Percentiles rank a stretch among this genome's conserved stretches.
Conservation (phyloP, 2,329 filamentous ascomycete species). For the Botrytis byssoidea region DNA sequence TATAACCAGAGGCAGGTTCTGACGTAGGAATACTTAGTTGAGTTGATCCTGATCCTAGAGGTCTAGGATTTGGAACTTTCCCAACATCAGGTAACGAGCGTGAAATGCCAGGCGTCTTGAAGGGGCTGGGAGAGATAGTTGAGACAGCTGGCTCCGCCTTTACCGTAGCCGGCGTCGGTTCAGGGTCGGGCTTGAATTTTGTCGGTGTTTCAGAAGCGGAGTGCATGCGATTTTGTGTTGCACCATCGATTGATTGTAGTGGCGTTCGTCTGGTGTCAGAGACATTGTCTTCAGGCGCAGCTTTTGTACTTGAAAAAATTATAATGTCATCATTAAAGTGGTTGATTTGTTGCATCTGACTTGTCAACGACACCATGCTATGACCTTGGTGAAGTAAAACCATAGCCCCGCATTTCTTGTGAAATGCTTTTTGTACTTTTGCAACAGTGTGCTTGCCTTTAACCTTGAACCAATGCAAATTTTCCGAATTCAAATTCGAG, state of each 20-base stretch:
- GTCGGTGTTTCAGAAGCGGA: no score
- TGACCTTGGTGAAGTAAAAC: constrained; percentile 10
- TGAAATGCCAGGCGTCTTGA: neutral
- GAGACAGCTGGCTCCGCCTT: neutral
- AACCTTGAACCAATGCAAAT: constrained; percentile 20
- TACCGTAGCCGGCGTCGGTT: no score
- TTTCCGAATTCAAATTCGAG: neutral
- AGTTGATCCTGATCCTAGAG: neutral
- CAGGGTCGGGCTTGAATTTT: neutral
- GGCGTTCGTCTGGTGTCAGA: neutral
- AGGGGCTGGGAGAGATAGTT: neutral
- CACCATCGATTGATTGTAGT: neutral
- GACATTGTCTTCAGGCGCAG: neutral
- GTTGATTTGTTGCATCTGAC: constrained; percentile 10
- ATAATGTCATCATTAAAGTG: constrained; percentile 14
- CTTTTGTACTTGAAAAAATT: constrained; percentile 11
- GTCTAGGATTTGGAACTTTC: neutral
- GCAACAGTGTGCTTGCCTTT: constrained; percentile 20
- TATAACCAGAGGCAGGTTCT: neutral
- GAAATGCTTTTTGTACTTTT: constrained; percentile 14
- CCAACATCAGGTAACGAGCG: neutral
- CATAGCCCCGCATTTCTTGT: neutral
- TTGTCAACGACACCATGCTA: neutral
- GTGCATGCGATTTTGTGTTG: neutral
- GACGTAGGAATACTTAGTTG: neutral